Percentiles rank a stretch among this genome's conserved stretches.
phyloP scores from a whole-genome alignment of 2,329 filamentous ascomycete genomes.

The Penicillium sp. region DNA sequence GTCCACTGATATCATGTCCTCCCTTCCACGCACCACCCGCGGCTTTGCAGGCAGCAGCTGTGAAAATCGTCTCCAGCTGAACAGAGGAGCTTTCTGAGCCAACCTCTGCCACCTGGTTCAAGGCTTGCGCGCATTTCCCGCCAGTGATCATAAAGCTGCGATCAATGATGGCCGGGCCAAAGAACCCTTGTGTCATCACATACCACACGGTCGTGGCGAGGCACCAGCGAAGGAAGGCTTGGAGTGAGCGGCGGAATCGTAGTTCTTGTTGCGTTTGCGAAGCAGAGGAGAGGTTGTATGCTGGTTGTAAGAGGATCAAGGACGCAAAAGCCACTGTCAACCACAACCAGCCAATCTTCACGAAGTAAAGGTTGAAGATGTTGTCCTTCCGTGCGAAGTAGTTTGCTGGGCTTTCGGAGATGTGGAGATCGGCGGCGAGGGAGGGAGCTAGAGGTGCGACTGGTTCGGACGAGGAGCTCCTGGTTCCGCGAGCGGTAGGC shows the following conservation, averaged over 20 bases:
- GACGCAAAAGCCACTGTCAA: constrained; percentile 66
- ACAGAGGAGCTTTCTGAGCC: constrained; percentile 13
- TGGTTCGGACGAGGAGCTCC: constrained; percentile 46
- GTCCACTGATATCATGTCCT: constrained; percentile 94
- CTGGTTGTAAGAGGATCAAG: constrained; percentile 65
- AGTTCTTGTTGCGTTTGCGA: constrained; percentile 17
- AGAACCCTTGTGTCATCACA: constrained; percentile 91
- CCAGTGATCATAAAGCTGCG: constrained; percentile 83
- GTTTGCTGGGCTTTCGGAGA: constrained; percentile 35
- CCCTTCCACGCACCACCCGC: constrained; percentile 80
- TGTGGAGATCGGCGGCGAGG: constrained; percentile 27
- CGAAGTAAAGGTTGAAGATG: constrained; percentile 85
- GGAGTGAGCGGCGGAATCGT: constrained; percentile 46
- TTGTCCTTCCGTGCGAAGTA: constrained; percentile 96
- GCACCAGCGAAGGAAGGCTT: constrained; percentile 63
- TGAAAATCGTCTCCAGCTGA: constrained; percentile 53
- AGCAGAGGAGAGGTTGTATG: constrained; percentile 41
- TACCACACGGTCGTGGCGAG: constrained; percentile 75
- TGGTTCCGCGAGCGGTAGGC: constrained; percentile 56
- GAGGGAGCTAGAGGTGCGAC: constrained; percentile 45
- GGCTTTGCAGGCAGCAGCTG: constrained; percentile 73
- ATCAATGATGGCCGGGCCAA: constrained; percentile 85
- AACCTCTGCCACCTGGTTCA: constrained; percentile 41
- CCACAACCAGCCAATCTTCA: constrained; percentile 95
- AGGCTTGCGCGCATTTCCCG: constrained; percentile 66